Evolutionary conservation across 2,329 filamentous ascomycete genomes (phyloP).

Genomic region (Pseudocercospora musae): DNA sequence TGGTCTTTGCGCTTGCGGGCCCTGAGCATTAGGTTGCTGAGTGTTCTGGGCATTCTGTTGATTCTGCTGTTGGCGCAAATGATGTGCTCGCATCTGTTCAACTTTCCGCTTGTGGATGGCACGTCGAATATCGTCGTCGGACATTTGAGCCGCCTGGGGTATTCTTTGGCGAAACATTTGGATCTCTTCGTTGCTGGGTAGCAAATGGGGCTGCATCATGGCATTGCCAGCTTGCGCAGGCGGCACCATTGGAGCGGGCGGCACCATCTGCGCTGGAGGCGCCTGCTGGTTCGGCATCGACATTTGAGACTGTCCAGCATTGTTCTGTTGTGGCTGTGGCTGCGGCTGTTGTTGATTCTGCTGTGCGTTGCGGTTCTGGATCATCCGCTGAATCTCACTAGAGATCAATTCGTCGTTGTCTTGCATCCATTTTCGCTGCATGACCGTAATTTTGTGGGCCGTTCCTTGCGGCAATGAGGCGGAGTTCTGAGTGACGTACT

Average conservation of each 20-base stretch:
- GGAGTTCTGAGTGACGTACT: conserved; percentile 50
- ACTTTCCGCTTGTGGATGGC: conserved; percentile 27
- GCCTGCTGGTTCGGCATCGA: conserved; percentile 30
- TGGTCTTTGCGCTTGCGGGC: conserved; percentile 30
- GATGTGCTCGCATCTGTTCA: conserved; percentile 17
- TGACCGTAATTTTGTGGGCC: conserved; percentile 38
- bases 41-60: conserved; percentile 18
- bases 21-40: conserved; percentile 28
- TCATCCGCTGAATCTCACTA: conserved; percentile 24
- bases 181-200: conserved; percentile 37
- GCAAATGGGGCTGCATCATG: conserved; percentile 17
- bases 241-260: conserved; percentile 25
- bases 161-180: conserved; percentile 36
- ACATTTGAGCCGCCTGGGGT: conserved; percentile 34
- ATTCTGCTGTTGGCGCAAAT: conserved; percentile 38
- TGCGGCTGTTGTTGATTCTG: conserved; percentile 32
- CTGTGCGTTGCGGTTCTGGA: conserved; percentile 41
- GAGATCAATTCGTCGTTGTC: conserved; percentile 24
- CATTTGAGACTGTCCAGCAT: conserved; percentile 11
- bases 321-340: conserved; percentile 7
- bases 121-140: conserved; percentile 44
- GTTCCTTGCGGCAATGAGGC: conserved; percentile 42
- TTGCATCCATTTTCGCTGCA: conserved; percentile 28
- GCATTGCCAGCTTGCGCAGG: conserved; percentile 15
- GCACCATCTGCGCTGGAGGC: conserved; percentile 42